Evolutionary conservation across 306 rosid genomes (phyloP), one percentile per base, ranked within the genome.

Genomic region (Dalbergia oliveri): DNA sequence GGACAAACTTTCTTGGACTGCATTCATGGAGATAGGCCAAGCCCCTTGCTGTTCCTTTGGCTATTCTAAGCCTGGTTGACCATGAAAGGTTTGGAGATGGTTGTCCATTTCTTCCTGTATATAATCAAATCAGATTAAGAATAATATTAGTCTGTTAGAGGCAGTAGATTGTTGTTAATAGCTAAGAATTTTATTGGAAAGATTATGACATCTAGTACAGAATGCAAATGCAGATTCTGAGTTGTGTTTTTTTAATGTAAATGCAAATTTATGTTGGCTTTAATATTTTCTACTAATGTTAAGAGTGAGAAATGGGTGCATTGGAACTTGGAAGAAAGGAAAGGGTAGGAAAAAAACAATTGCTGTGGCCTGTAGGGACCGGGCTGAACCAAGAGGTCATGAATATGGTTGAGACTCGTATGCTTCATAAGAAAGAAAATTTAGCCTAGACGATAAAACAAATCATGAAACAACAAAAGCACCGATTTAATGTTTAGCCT

Each of bases 1-100:
- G 99, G 75, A 96, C 97, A 34, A 90, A 96, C 69, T 96, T 96
- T 68, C 97, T 89, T 26, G 99, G 98, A 65, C 98, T 96, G 87
- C 96, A 93, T 66, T 96, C 99, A 80, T 96, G 99, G 57, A 96
- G 91, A 87, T 93, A 96, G 54, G 97, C 93, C 69, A 96, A 79
- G 19, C 99, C 99, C 31, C 92, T 83, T 0, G 98, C 98, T 71
- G 94, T 82, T 74, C 99, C 99, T 79, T 90, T 93, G 5, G 88
- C 88, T 12, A 96, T 88, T 86, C 85, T 89, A 45, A 96, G 84
- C 79, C 98, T 88, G 0, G 88, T 90, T 9, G 97, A 83, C 99
- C 99, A 96, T 13, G 98, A 86, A 66, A 93, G 91, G 67, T 59
- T 87, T 6, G 93, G 62, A 23, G 90, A 89, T 19, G 93, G 80